phyloP scores from a whole-genome alignment of 805 yeast species.

The Nakazawaea holstii region DNA sequence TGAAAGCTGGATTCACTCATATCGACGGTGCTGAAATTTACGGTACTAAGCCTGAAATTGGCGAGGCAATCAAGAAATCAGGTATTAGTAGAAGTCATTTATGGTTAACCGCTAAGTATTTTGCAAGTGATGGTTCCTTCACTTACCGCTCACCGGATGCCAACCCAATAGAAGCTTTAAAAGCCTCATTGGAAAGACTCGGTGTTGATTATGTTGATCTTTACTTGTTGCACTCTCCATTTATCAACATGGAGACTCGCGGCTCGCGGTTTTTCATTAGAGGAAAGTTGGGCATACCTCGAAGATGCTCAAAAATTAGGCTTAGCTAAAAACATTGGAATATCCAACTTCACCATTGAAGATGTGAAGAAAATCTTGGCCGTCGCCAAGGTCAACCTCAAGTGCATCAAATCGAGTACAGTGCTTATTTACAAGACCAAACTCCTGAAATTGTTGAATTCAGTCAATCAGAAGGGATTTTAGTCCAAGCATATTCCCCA shows the following conservation, averaged over 20 bases:
- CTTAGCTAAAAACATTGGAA: slow-evolving; percentile 60
- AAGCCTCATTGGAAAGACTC: slow-evolving; percentile 36
- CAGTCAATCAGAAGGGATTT: slow-evolving; percentile 41
- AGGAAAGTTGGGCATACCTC: slow-evolving; percentile 54
- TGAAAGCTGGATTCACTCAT: slow-evolving; percentile 48
- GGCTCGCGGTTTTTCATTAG: slow-evolving; percentile 44
- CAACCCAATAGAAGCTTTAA: slow-evolving; percentile 42
- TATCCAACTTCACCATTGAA: slow-evolving; percentile 55
- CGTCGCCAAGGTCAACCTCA: slow-evolving; percentile 43
- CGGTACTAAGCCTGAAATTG: slow-evolving; percentile 53
- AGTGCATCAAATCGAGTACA: slow-evolving; percentile 67
- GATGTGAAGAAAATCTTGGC: slow-evolving; percentile 40
- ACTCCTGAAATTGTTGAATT: slow-evolving; percentile 52
- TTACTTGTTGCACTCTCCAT: slow-evolving; percentile 60
- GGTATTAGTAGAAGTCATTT: slow-evolving; percentile 35
- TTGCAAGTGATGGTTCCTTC: slow-evolving; percentile 28
- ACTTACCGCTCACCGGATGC: slow-evolving; percentile 24
- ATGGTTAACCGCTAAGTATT: slow-evolving; percentile 58
- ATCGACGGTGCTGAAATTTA: slow-evolving; percentile 65
- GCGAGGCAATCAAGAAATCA: slow-evolving; percentile 38
- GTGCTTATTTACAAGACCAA: slow-evolving; percentile 61
- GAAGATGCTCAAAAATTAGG: slow-evolving; percentile 51
- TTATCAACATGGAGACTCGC: slow-evolving; percentile 35
- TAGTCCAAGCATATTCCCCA: slow-evolving; percentile 64
- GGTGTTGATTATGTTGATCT: slow-evolving; percentile 51